These are phyloP conservation scores for Plasmodium vivax DNA, from an alignment of 169 alveolate species.

Conservation along the genomic window DNA sequence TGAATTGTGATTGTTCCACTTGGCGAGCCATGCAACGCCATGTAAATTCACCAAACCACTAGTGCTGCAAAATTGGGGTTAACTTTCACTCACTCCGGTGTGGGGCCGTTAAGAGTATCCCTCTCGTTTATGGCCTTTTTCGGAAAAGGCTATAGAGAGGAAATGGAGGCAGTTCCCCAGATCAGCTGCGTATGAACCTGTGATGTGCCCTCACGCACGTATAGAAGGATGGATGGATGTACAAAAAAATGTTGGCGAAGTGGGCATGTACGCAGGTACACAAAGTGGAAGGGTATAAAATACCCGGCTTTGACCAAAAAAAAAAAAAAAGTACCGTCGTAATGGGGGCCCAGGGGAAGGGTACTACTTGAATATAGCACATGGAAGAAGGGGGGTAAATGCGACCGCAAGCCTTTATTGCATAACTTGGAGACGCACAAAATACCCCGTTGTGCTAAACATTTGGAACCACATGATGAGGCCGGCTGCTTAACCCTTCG, in stretches of 20 bases:
- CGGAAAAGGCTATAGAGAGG: background rate
- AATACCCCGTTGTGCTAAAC: too few relatives aligned
- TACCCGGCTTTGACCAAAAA: background rate
- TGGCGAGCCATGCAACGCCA: background rate
- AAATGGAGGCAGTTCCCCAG: background rate
- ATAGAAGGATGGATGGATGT: background rate
- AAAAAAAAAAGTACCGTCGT: background rate
- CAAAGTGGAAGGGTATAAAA: background rate
- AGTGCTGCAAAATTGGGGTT: background rate
- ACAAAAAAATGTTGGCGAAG: background rate
- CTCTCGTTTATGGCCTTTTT: background rate
- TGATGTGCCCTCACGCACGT: background rate
- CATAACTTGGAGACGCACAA: background rate
- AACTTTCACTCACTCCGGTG: background rate
- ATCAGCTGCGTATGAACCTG: background rate
- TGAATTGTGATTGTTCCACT: background rate
- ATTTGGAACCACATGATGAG: background rate
- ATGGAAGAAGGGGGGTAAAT: background rate
- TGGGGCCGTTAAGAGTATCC: background rate
- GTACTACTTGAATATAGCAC: background rate
- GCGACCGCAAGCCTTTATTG: background rate
- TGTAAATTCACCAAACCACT: background rate
- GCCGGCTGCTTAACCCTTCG: background rate
- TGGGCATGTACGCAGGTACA: background rate
- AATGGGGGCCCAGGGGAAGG: background rate